Evolutionary conservation across 805 yeast species (phyloP).

Genomic region (Deakozyma indianensis): DNA sequence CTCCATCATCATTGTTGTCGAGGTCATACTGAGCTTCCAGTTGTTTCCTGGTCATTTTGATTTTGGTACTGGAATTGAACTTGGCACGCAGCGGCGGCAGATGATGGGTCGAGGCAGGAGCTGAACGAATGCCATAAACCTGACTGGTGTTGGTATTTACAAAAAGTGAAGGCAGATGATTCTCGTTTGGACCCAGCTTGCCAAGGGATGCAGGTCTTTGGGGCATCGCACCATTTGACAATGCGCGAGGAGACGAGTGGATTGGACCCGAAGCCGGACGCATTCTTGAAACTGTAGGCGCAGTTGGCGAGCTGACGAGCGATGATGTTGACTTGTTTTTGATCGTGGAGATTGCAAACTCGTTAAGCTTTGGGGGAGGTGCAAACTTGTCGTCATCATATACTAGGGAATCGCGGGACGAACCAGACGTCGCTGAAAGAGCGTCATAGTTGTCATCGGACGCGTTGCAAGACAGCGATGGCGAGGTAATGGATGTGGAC

Average conservation of each 20-base stretch:
- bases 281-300: not conserved
- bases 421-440: not conserved
- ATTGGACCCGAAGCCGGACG: not conserved
- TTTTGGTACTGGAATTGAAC: not conserved
- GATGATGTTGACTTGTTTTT: not conserved
- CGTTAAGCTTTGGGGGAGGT: not conserved
- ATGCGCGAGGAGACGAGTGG: not conserved
- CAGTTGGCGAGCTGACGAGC: not conserved
- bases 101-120: not conserved
- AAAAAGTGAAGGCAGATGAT: not conserved
- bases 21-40: conserved; percentile 20
- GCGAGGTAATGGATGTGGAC: conserved; percentile 1
- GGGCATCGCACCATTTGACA: not conserved
- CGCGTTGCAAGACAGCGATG: not conserved
- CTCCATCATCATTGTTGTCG: conserved; percentile 35
- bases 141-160: not conserved
- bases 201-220: not conserved
- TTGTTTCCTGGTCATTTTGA: conserved; percentile 12
- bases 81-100: not conserved
- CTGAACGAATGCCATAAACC: not conserved
- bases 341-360: not conserved
- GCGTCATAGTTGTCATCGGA: not conserved
- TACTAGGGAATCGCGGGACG: not conserved
- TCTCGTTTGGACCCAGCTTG: not conserved
- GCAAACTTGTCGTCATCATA: not conserved